A percentile compares a stretch with the other conserved stretches of the same genome.
phyloP scores from a whole-genome alignment of 2,329 filamentous ascomycete species.

The Nothopassalora personata region DNA sequence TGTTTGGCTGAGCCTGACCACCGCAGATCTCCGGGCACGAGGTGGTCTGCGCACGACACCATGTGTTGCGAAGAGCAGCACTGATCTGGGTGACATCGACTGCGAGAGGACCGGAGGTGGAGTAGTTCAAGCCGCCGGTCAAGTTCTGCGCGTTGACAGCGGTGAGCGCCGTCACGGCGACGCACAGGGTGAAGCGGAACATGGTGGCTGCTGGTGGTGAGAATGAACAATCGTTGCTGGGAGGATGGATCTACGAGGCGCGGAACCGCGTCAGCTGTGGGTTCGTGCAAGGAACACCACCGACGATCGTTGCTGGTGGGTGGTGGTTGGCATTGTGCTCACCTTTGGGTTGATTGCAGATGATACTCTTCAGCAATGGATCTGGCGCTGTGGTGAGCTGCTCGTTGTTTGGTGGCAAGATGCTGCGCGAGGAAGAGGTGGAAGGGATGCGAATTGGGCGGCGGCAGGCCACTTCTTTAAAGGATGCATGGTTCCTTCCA shows the following conservation, averaged over 20 bases:
- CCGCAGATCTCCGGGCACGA: constrained; percentile 58
- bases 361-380: constrained; percentile 7
- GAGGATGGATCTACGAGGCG: constrained; percentile 4
- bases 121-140: constrained; percentile 19
- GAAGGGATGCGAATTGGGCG: not conserved
- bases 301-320: not conserved
- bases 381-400: not conserved
- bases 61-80: constrained; percentile 38
- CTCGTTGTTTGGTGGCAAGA: not conserved
- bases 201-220: constrained; percentile 34
- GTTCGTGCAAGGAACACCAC: not conserved
- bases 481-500: not conserved
- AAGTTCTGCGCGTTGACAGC: constrained; percentile 40
- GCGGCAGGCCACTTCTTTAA: not conserved
- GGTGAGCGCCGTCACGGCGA: constrained; percentile 44
- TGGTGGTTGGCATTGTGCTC: not conserved
- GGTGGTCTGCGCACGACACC: constrained; percentile 56
- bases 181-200: constrained; percentile 44
- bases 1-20: constrained; percentile 45
- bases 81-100: constrained; percentile 42
- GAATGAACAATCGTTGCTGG: constrained; percentile 2
- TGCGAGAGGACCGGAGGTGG: constrained; percentile 33
- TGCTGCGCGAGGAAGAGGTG: constrained; percentile 1
- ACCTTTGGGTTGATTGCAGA: constrained; percentile 2
- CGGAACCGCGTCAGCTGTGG: not conserved